A percentile compares a stretch with the other conserved stretches of the same genome.
phyloP scores from a whole-genome alignment of 2,329 filamentous ascomycete species.

The Calonectria pseudoturangicola region DNA sequence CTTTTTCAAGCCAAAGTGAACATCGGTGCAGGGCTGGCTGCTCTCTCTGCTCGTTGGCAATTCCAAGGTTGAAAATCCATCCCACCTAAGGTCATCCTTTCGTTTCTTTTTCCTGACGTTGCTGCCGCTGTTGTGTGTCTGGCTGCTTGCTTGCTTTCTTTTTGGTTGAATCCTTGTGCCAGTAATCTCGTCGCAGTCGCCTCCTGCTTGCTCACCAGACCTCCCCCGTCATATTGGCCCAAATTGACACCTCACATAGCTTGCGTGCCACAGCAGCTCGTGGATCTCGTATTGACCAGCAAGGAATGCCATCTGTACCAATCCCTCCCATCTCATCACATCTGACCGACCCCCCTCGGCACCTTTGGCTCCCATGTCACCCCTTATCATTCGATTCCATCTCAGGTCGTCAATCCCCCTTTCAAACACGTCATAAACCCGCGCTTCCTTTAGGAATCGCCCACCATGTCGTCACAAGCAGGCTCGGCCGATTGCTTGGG shows the following conservation, averaged over 20 bases:
- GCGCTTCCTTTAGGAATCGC: slow-evolving; percentile 41
- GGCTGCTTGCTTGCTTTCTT: background rate
- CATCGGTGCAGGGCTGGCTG: slow-evolving; percentile 42
- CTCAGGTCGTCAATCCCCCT: slow-evolving; percentile 37
- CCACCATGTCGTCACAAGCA: slow-evolving; percentile 34
- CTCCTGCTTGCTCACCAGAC: slow-evolving; percentile 46
- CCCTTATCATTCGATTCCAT: slow-evolving; percentile 37
- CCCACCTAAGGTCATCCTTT: slow-evolving; percentile 10
- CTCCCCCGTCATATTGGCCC: slow-evolving; percentile 42
- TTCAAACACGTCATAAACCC: slow-evolving; percentile 38
- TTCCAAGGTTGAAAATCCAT: slow-evolving; percentile 31
- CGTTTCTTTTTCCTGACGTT: slow-evolving; percentile 20
- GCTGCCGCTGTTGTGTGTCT: background rate
- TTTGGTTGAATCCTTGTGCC: slow-evolving; percentile 27
- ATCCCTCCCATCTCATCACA: slow-evolving; percentile 41
- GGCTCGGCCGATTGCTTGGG: slow-evolving; percentile 33
- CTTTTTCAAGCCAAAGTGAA: slow-evolving; percentile 25
- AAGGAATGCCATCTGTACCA: slow-evolving; percentile 33
- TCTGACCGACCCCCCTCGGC: slow-evolving; percentile 22
- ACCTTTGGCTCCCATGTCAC: slow-evolving; percentile 2
- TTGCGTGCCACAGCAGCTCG: slow-evolving; percentile 50
- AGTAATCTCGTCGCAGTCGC: slow-evolving; percentile 20
- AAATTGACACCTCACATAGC: slow-evolving; percentile 38
- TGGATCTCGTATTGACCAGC: slow-evolving; percentile 48
- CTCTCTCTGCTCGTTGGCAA: slow-evolving; percentile 35